A percentile compares a stretch with the other conserved stretches of the same genome.
These are phyloP conservation scores for Paecilomyces niveus DNA, from an alignment of 2,329 filamentous ascomycete genomes.

Conservation along the genomic window DNA sequence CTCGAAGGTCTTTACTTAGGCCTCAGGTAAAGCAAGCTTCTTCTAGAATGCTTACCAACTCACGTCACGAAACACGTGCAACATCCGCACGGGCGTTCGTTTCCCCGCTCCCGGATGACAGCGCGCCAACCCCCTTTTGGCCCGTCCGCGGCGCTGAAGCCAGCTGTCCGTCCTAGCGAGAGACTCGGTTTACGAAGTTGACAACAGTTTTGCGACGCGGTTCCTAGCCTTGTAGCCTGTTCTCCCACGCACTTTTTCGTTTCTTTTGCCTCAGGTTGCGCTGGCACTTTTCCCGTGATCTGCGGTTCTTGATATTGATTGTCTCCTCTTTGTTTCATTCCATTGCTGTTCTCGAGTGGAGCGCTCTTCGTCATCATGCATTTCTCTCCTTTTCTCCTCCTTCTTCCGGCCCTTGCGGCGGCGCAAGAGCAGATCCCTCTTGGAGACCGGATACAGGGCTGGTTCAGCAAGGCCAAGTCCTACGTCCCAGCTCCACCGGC, in stretches of 20 bases:
- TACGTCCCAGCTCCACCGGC: constrained; percentile 42
- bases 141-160: background rate
- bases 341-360: background rate
- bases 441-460: constrained; percentile 37
- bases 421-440: constrained; percentile 54
- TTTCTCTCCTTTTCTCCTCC: constrained; percentile 43
- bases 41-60: background rate
- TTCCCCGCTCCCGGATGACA: background rate
- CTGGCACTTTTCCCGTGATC: constrained; percentile 7
- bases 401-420: constrained; percentile 44
- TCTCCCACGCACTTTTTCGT: background rate
- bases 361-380: constrained; percentile 39
- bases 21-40: background rate
- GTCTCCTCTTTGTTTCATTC: background rate
- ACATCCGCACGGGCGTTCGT: background rate
- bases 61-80: background rate
- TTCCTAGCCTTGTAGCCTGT: background rate
- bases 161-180: constrained; percentile 1
- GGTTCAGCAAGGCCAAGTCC: constrained; percentile 47
- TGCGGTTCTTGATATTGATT: constrained; percentile 4
- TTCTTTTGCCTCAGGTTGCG: background rate
- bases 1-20: too few species aligned
- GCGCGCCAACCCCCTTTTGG: background rate
- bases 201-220: background rate
- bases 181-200: background rate